Base-by-base conservation (phyloP, 1,284 basidiomycete genomes). In the Spongiforma sp. region DNA sequence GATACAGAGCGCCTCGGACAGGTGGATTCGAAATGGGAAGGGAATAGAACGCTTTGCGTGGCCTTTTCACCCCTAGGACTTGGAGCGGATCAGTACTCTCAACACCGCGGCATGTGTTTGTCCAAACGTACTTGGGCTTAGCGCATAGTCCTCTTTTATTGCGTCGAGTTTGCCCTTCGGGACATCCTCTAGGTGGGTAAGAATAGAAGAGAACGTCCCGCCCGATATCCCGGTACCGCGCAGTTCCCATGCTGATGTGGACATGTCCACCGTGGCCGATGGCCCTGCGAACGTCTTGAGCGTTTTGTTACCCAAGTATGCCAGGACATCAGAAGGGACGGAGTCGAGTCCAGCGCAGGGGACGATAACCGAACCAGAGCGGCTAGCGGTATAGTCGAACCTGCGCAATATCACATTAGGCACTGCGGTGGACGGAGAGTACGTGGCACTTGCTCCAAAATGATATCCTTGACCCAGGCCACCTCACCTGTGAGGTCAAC, bases 401-500 rank as follows among this genome's bases (percentile, higher is more conserved):
- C 85, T 86, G 67, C 9, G 41, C 19, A 50, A 30, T 30, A 53
- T 32, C 57, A 41, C 57, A 50, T 65, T 41, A 61, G 63, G 60
- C 55, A 52, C 32, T 56, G 60, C 39, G 39, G 41, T 17, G 37
- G 55, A 60, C 50, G 61, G 55, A 65, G 43, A 60, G 11, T 54
- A 39, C 59, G 46, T 66, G 68, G 60, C 24, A 77, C 79, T 69
- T 64, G 80, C 81, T 80, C 68, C 15, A 79, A 64, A 39, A 91
- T 83, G 62, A 89, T 83, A 36, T 83, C 78, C 54, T 71, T 77
- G 39, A 89, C 78, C 81, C 84, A 89, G 37, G 77, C 77, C 0
- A 79, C 74, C 77, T 91, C 90, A 39, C 87, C 84, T 5, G 81
- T 80, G 26, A 90, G 79, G 75, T 92, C 90, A 37, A 91, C 83